Base-by-base conservation (phyloP, 306 rosid genomes). In the Cotoneaster glaucophyllus region DNA sequence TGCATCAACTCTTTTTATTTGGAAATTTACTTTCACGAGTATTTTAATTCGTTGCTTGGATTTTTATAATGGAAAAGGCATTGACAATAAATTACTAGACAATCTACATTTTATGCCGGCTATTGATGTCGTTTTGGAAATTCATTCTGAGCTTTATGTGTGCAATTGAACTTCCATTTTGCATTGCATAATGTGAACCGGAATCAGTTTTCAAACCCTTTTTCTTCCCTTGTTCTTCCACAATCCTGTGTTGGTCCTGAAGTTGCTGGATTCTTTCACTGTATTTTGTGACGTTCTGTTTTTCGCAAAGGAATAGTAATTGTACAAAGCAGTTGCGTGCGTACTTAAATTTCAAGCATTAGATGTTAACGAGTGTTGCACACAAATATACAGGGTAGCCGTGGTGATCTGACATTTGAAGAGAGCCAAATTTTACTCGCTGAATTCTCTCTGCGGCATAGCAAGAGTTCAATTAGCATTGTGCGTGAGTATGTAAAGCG, bases 361-460 rank as follows among this genome's bases (percentile, higher is more conserved):
- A 64, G 63, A 64, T 59, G 21, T 56, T 69, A 37, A 58, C 3
- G 28, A 75, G 14, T 39, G 70, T 58, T 79, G n/a, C 59, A 17
- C 26, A 2, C 63, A 24, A 56, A 56, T 63, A 45, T 84, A 71
- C 88, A 92, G 98, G 98, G 97, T 29, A 50, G 37, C 78, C 97
- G 87, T n/a, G 97, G 97, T 13, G 98, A 95, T 79, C 86, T 95
- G 65, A 85, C 96, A n/a, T 37, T 15, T 39, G 88, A 87, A 72
- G 93, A 92, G 82, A 85, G 87, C 28, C 92, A 89, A 80, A 92
- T 90, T 70, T 84, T 95, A 76, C 90, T 92, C 3, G 97, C 96
- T 8, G 97, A 90, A 84, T 92, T 95, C 81, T 86, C 82, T 5
- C 76, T 95, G 14, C 93, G 98, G 50, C 98, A 92, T 75, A 92